phyloP scores from a whole-genome alignment of 2,329 filamentous ascomycete genomes.

The Colletotrichum costaricense region DNA sequence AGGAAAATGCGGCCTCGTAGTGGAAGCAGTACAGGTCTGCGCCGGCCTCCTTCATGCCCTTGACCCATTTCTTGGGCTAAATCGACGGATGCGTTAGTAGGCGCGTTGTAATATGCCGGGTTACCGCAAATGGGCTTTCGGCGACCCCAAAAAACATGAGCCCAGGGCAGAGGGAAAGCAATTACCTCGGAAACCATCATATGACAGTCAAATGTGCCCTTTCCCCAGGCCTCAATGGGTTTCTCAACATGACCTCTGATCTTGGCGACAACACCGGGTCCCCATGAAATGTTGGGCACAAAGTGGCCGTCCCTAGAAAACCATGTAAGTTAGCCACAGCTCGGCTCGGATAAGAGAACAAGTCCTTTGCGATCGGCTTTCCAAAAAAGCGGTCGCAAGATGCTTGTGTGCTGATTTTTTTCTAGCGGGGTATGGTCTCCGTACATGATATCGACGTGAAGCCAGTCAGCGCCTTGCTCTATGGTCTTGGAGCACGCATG shows the following conservation, averaged over 20 bases:
- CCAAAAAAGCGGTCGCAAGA: conserved; percentile 17
- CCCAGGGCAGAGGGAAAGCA: conserved; percentile 31
- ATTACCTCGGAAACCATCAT: conserved; percentile 99
- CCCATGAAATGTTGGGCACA: conserved; percentile 98
- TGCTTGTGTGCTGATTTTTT: neutral
- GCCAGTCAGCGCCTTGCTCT: conserved; percentile 87
- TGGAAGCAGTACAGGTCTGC: conserved; percentile 99
- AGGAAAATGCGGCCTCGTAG: conserved; percentile 94
- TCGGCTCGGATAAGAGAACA: neutral
- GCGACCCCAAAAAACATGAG: neutral
- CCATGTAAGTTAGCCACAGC: neutral
- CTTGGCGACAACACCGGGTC: conserved; percentile 93
- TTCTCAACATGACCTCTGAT: conserved; percentile 87
- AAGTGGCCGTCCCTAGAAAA: conserved; percentile 91
- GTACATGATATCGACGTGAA: conserved; percentile 92
- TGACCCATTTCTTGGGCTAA: conserved; percentile 97
- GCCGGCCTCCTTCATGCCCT: conserved; percentile 91
- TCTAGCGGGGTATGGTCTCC: conserved; percentile 32
- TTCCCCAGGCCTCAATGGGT: conserved; percentile 76
- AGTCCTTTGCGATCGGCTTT: conserved; percentile 2
- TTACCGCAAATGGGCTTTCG: neutral
- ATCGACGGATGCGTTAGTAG: conserved; percentile 3
- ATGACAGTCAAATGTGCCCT: conserved; percentile 98
- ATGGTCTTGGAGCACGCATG: conserved; percentile 90
- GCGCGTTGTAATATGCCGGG: neutral